A percentile compares a stretch with the other conserved stretches of the same genome.
These are phyloP conservation scores for Clonostachys solani DNA, from an alignment of 2,329 filamentous ascomycete genomes.

Conservation along the genomic window DNA sequence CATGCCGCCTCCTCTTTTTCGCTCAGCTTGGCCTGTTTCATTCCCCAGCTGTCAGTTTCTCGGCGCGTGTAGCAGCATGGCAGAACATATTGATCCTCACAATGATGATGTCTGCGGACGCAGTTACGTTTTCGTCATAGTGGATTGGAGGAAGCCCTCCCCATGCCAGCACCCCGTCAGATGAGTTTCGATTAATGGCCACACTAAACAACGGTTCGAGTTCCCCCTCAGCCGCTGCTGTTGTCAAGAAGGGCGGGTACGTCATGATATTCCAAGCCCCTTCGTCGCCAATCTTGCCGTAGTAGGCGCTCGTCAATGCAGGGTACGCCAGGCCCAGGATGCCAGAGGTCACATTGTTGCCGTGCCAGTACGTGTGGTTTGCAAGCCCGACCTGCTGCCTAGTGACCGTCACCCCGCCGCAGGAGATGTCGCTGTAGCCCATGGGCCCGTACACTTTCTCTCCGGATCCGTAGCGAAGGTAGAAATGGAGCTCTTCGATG, in stretches of 20 bases:
- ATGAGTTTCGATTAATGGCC: slow-evolving; percentile 40
- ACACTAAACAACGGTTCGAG: slow-evolving; percentile 42
- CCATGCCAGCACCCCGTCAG: slow-evolving; percentile 38
- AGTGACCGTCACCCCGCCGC: slow-evolving; percentile 37
- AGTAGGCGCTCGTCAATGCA: slow-evolving; percentile 42
- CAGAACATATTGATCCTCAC: slow-evolving; percentile 19
- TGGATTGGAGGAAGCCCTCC: slow-evolving; percentile 37
- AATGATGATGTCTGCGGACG: slow-evolving; percentile 35
- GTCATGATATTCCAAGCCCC: slow-evolving; percentile 28
- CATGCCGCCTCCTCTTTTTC: slow-evolving; percentile 29
- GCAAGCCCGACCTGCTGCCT: slow-evolving; percentile 44
- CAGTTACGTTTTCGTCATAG: background rate
- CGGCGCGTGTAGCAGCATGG: no score
- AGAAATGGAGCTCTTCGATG: slow-evolving; percentile 38
- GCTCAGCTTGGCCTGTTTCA: slow-evolving; percentile 35
- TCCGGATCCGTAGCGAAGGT: slow-evolving; percentile 41
- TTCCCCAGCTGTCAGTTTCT: background rate
- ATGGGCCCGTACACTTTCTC: slow-evolving; percentile 42
- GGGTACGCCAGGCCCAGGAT: slow-evolving; percentile 47
- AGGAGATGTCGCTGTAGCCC: slow-evolving; percentile 37
- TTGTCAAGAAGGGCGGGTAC: slow-evolving; percentile 45
- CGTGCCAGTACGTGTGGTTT: slow-evolving; percentile 44
- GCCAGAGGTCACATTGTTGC: slow-evolving; percentile 46
- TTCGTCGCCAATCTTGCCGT: slow-evolving; percentile 30
- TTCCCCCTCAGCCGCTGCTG: slow-evolving; percentile 37